Evolutionary conservation across 2,329 filamentous ascomycete genomes (phyloP).

Genomic region (Lithohypha guttulata): DNA sequence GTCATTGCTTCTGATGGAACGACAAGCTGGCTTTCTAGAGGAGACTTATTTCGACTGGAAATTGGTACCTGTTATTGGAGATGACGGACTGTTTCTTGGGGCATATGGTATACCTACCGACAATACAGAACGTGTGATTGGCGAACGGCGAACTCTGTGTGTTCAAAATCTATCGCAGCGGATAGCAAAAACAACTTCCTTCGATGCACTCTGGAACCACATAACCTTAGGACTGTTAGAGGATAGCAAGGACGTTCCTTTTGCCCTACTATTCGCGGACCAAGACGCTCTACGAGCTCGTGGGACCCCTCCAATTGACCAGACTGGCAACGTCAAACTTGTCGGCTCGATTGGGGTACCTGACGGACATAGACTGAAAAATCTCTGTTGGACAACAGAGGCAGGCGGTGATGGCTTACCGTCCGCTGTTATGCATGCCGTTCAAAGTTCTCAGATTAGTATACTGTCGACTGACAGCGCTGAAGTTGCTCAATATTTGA

Average conservation of each 20-base stretch:
- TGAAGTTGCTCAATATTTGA: not conserved
- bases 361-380: not conserved
- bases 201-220: conserved; percentile 40
- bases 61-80: conserved; percentile 37
- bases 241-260: conserved; percentile 40
- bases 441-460: not conserved
- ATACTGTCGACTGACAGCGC: not conserved
- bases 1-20: conserved; percentile 37
- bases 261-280: conserved; percentile 44
- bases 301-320: not conserved
- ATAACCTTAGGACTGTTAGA: conserved; percentile 36
- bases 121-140: conserved; percentile 27
- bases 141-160: conserved; percentile 38
- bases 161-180: conserved; percentile 30
- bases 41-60: conserved; percentile 43
- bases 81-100: conserved; percentile 32
- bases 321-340: not conserved
- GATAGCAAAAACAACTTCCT: conserved; percentile 31
- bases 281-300: conserved; percentile 37
- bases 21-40: conserved; percentile 33
- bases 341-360: conserved; percentile 4
- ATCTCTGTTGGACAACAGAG: not conserved
- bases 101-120: conserved; percentile 41
- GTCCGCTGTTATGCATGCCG: not conserved
- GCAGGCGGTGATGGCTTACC: not conserved